Conservation (phyloP, 805 yeast genomes). For the Priceomyces castillae region DNA sequence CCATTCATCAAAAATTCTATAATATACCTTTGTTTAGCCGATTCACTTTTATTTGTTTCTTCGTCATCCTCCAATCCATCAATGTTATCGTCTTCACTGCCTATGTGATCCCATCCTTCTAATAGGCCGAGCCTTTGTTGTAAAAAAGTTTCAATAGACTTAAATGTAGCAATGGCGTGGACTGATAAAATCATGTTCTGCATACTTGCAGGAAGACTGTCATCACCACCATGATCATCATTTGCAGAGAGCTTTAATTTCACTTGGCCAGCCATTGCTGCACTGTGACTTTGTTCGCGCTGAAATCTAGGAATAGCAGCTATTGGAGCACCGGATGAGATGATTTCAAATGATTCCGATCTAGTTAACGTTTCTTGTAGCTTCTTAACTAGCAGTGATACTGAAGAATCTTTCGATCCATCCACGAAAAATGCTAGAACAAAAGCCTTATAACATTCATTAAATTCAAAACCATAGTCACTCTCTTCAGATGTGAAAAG, state of each 20-base stretch:
- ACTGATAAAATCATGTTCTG: slow-evolving; percentile 44
- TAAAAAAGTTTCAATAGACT: slow-evolving; percentile 48
- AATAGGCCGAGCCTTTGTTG: slow-evolving; percentile 38
- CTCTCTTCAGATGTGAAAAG: slow-evolving; percentile 26
- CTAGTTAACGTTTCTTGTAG: slow-evolving; percentile 74
- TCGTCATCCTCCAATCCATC: slow-evolving; percentile 17
- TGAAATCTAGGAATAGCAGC: slow-evolving; percentile 6
- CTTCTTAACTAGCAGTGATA: slow-evolving; percentile 49
- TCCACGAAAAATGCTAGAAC: slow-evolving; percentile 31
- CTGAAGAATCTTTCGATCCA: slow-evolving; percentile 25
- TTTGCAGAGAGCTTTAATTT: slow-evolving; percentile 48
- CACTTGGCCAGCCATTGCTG: slow-evolving; percentile 69
- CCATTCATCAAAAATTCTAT: slow-evolving; percentile 60
- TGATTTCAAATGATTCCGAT: slow-evolving; percentile 68
- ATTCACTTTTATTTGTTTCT: slow-evolving; percentile 6
- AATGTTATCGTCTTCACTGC: slow-evolving; percentile 11
- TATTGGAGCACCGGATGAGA: slow-evolving; percentile 40
- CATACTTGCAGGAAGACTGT: slow-evolving; percentile 20
- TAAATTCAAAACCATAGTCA: slow-evolving; percentile 22
- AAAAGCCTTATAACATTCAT: slow-evolving; percentile 46
- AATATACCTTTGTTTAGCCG: slow-evolving; percentile 12
- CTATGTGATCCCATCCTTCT: slow-evolving; percentile 16
- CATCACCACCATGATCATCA: slow-evolving; percentile 7
- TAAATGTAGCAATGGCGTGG: slow-evolving; percentile 61
- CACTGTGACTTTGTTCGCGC: slow-evolving; percentile 38